Evolutionary conservation across 495 filamentous ascomycete genomes (phyloP).

Genomic region (Opeltia flavorubescens): DNA sequence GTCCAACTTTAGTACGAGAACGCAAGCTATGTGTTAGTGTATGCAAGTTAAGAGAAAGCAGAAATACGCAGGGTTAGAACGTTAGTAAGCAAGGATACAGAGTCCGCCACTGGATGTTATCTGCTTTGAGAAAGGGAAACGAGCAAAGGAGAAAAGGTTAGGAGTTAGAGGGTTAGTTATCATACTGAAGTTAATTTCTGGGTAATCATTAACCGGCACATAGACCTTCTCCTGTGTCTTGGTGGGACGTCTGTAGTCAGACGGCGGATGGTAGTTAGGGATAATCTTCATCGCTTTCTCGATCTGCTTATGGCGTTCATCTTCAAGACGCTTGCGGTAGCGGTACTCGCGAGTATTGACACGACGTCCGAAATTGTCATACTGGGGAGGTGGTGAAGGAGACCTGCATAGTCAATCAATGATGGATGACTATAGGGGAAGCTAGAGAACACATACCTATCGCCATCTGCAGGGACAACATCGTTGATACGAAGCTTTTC

Average conservation of each 20-base stretch:
- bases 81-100: constrained; percentile 33
- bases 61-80: constrained; percentile 27
- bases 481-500: constrained; percentile 98
- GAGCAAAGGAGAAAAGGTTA: constrained; percentile 41
- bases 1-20: constrained; percentile 87
- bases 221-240: constrained; percentile 99
- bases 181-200: constrained; percentile 99
- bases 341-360: constrained; percentile 96
- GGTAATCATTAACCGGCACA: constrained; percentile 99
- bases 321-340: constrained; percentile 93
- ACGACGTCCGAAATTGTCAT: constrained; percentile 97
- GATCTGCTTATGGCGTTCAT: constrained; percentile 94
- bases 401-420: constrained; percentile 45
- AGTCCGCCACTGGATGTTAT: constrained; percentile 20
- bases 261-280: constrained; percentile 92
- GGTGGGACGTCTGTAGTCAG: constrained; percentile 92
- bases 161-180: constrained; percentile 97
- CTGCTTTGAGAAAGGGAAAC: constrained; percentile 32
- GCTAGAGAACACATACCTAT: constrained; percentile 49
- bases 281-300: constrained; percentile 98
- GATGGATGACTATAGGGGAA: constrained; percentile 1
- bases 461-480: constrained; percentile 86
- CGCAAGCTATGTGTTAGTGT: constrained; percentile 85
- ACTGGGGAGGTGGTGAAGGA: constrained; percentile 88
- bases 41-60: constrained; percentile 21